phyloP scores from a whole-genome alignment of 108 stramenopile genomes.

The Fistulifera solaris region DNA sequence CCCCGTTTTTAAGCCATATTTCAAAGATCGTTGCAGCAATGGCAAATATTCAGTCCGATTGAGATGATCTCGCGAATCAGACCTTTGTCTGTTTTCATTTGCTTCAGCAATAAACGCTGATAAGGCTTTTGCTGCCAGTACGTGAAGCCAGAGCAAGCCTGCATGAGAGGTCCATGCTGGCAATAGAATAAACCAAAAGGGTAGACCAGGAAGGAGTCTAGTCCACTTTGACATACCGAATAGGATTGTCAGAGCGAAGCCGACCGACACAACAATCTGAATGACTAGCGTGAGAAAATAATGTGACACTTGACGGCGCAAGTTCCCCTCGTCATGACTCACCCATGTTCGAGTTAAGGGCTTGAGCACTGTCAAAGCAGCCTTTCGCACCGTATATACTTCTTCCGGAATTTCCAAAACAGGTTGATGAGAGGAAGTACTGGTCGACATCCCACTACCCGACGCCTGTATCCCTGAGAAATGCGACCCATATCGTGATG shows the following conservation, averaged over 20 bases:
- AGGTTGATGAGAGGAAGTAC: conserved; percentile 11
- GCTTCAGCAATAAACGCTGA: conserved; percentile 71
- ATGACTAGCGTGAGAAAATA: not conserved
- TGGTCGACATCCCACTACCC: too few species aligned
- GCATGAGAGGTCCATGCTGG: conserved; percentile 71
- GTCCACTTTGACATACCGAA: conserved; percentile 71
- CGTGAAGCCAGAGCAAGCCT: conserved; percentile 57
- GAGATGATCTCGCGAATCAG: conserved; percentile 73
- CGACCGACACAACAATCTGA: conserved; percentile 68
- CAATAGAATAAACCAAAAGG: conserved; percentile 70
- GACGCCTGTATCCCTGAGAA: too few species aligned
- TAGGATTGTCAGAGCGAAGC: conserved; percentile 54
- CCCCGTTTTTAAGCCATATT: conserved; percentile 84
- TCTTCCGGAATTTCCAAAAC: conserved; percentile 72
- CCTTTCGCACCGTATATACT: conserved; percentile 67
- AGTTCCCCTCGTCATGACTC: conserved; percentile 16
- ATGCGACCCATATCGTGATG: too few species aligned
- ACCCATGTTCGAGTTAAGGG: conserved; percentile 82
- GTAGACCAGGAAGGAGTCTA: conserved; percentile 34
- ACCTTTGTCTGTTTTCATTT: conserved; percentile 68
- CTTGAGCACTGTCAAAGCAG: conserved; percentile 66
- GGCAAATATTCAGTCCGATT: conserved; percentile 81
- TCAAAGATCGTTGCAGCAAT: conserved; percentile 69
- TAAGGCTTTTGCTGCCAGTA: conserved; percentile 54
- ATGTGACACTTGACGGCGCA: not conserved